These are phyloP conservation scores for Claviceps arundinis DNA, from an alignment of 2,329 filamentous ascomycete genomes.

Conservation along the genomic window DNA sequence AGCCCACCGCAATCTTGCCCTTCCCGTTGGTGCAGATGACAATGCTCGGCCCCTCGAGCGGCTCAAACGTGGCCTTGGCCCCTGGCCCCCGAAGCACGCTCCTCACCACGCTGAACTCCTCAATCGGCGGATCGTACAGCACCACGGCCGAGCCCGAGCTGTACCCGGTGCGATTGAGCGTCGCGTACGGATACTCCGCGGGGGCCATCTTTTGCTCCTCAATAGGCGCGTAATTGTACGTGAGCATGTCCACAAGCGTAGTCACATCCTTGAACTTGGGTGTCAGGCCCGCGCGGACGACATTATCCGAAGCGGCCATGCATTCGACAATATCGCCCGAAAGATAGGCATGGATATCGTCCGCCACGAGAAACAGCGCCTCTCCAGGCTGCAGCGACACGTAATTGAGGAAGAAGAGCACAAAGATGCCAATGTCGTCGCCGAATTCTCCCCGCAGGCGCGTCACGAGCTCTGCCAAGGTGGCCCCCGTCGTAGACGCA, in stretches of 20 bases:
- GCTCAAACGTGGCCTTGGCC: slow-evolving; percentile 78
- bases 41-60: slow-evolving; percentile 78
- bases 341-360: slow-evolving; percentile 94
- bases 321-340: slow-evolving; percentile 95
- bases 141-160: slow-evolving; percentile 57
- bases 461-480: slow-evolving; percentile 62
- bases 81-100: slow-evolving; percentile 57
- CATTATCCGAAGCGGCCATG: slow-evolving; percentile 98
- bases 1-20: slow-evolving; percentile 74
- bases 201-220: slow-evolving; percentile 88
- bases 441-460: slow-evolving; percentile 78
- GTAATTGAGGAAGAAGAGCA: slow-evolving; percentile 95
- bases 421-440: slow-evolving; percentile 81
- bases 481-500: slow-evolving; percentile 51
- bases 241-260: slow-evolving; percentile 81
- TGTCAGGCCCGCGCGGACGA: slow-evolving; percentile 91
- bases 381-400: slow-evolving; percentile 79
- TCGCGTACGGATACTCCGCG: slow-evolving; percentile 71
- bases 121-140: slow-evolving; percentile 90
- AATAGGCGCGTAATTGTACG: slow-evolving; percentile 90
- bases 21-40: slow-evolving; percentile 77
- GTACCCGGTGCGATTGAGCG: slow-evolving; percentile 71
- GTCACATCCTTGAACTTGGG: slow-evolving; percentile 96
- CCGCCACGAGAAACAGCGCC: slow-evolving; percentile 88
- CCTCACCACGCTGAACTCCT: slow-evolving; percentile 86